A percentile compares a stretch with the other conserved stretches of the same genome.
Conservation (phyloP, 2,329 filamentous ascomycete species). For the Lojkania enalia region DNA sequence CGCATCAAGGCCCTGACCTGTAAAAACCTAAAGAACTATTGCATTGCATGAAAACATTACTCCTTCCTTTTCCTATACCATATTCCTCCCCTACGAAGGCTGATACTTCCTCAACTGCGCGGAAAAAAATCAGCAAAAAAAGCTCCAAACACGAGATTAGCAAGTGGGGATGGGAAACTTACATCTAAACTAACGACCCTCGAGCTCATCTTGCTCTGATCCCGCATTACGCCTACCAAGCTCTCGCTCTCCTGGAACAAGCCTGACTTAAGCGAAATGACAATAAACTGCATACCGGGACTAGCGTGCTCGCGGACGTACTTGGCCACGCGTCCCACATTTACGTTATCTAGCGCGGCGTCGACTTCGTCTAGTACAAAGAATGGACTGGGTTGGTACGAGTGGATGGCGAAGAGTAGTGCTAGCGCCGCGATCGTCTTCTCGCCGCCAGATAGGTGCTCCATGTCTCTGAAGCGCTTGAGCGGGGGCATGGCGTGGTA, state of each 20-base stretch:
- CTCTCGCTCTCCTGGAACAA: constrained; percentile 97
- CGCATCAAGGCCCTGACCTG: too few species aligned
- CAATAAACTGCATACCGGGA: constrained; percentile 98
- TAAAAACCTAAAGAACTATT: too few species aligned
- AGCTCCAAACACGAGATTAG: not conserved
- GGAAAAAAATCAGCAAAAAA: constrained; percentile 13
- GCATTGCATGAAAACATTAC: too few species aligned
- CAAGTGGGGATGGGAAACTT: constrained; percentile 51
- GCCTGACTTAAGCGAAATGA: constrained; percentile 93
- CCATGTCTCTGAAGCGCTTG: constrained; percentile 99
- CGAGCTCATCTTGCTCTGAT: constrained; percentile 91
- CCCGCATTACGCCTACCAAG: constrained; percentile 90
- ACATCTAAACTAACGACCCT: constrained; percentile 93
- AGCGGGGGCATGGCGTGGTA: constrained; percentile 99
- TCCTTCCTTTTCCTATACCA: too few species aligned
- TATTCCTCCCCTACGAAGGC: constrained; percentile 14
- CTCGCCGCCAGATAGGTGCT: constrained; percentile 93
- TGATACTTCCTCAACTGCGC: constrained; percentile 33
- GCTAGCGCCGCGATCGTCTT: constrained; percentile 98
- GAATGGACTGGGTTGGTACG: constrained; percentile 92
- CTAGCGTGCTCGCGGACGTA: constrained; percentile 94
- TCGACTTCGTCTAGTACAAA: constrained; percentile 99
- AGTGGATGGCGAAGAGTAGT: constrained; percentile 95
- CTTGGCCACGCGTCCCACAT: constrained; percentile 93
- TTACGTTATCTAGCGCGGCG: constrained; percentile 96